Conservation (phyloP, 2,329 filamentous ascomycete species). For the Raffaelea ambrosiae region DNA sequence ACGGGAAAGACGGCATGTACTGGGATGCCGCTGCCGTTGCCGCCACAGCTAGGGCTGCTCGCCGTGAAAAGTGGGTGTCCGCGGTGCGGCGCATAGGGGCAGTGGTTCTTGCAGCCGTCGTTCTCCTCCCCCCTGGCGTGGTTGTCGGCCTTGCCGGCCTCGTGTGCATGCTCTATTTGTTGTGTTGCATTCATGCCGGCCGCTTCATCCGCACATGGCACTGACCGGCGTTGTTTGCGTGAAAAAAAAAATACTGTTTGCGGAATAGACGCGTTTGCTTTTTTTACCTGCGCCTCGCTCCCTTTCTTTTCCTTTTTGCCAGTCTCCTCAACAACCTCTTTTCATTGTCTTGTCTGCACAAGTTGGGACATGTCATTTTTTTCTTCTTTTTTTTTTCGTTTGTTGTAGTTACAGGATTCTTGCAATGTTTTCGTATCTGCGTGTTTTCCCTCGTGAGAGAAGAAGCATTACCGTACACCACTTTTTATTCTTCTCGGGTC, state of each 20-base stretch:
- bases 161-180: slow-evolving; percentile 29
- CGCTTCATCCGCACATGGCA: slow-evolving; percentile 6
- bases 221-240: slow-evolving; percentile 4
- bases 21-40: slow-evolving; percentile 11
- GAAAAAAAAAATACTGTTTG: too few species aligned
- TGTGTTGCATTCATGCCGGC: slow-evolving; percentile 19
- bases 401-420: too few species aligned
- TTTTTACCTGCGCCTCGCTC: neutral
- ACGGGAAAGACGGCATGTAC: too few species aligned
- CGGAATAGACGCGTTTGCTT: neutral
- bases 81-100: slow-evolving; percentile 33
- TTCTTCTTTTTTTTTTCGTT: neutral
- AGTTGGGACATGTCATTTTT: too few species aligned
- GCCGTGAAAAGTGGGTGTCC: slow-evolving; percentile 29
- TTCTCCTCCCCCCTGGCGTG: slow-evolving; percentile 37
- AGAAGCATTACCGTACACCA: too few species aligned
- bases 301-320: too few species aligned
- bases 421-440: too few species aligned
- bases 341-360: too few species aligned
- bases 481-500: too few species aligned
- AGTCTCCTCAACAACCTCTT: too few species aligned
- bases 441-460: too few species aligned
- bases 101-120: slow-evolving; percentile 31
- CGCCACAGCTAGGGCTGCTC: slow-evolving; percentile 21
- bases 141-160: slow-evolving; percentile 26